Conservation (phyloP, 2,329 filamentous ascomycete species). For the Fusarium buharicum region DNA sequence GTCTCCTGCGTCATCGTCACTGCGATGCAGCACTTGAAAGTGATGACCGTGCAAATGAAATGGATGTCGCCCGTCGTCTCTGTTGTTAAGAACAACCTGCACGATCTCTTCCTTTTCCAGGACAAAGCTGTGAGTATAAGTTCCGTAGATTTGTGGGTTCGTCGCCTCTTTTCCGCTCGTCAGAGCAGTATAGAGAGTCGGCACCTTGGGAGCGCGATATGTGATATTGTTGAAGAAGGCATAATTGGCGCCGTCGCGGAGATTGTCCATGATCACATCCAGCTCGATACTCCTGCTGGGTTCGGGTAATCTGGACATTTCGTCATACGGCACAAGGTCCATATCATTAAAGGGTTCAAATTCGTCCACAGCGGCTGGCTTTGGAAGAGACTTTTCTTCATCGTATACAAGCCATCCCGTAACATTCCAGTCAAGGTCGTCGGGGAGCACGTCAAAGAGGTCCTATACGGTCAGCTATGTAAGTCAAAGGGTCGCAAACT, state of each 20-base stretch:
- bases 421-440: constrained; percentile 73
- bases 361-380: constrained; percentile 66
- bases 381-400: constrained; percentile 55
- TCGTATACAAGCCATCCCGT: constrained; percentile 74
- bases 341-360: constrained; percentile 80
- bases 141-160: constrained; percentile 72
- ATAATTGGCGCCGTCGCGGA: constrained; percentile 68
- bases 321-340: constrained; percentile 74
- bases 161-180: constrained; percentile 68
- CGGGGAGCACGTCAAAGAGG: constrained; percentile 75
- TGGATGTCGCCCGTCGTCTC: constrained; percentile 75
- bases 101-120: constrained; percentile 75
- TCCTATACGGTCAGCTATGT: constrained; percentile 51
- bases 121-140: constrained; percentile 73
- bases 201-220: constrained; percentile 79
- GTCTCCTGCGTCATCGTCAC: constrained; percentile 65
- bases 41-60: constrained; percentile 83
- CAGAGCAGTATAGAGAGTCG: constrained; percentile 80
- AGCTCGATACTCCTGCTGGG: constrained; percentile 73
- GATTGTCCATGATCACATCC: constrained; percentile 70
- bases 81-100: constrained; percentile 81
- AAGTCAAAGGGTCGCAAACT: constrained; percentile 20
- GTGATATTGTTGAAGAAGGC: constrained; percentile 82
- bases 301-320: constrained; percentile 66
- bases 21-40: constrained; percentile 75